phyloP scores from a whole-genome alignment of 306 rosid genomes.

The Cucumis cinereus region DNA sequence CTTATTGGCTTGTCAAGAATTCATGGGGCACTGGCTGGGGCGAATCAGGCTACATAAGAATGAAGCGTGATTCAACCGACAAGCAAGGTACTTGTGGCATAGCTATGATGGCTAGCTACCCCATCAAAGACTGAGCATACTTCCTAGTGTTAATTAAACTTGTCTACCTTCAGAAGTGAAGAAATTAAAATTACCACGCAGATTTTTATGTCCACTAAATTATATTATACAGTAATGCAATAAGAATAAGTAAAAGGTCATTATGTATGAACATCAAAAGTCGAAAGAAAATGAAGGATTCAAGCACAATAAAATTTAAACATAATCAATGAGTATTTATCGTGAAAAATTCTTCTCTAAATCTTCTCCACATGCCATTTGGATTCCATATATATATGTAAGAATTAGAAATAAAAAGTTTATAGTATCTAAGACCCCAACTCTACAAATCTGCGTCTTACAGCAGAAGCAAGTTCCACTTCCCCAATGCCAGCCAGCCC shows the following conservation, averaged over 20 bases:
- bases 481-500: conserved; percentile 55
- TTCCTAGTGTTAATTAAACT: conserved; percentile 14
- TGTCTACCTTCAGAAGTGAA: conserved; percentile 7
- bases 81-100: conserved; percentile 53
- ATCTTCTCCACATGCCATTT: not conserved
- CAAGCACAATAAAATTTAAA: not conserved
- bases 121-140: conserved; percentile 21
- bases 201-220: not conserved
- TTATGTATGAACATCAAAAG: conserved; percentile 1
- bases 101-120: conserved; percentile 62
- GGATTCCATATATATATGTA: not conserved
- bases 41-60: conserved; percentile 49
- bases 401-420: not conserved
- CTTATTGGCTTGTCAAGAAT: conserved; percentile 65
- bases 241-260: conserved; percentile 10
- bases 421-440: conserved; percentile 28
- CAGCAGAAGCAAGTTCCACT: conserved; percentile 57
- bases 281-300: not conserved
- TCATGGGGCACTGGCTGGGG: conserved; percentile 19
- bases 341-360: not conserved
- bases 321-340: not conserved
- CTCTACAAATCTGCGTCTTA: conserved; percentile 56
- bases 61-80: conserved; percentile 16
- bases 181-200: not conserved
- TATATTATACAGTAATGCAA: conserved; percentile 4